Conservation (phyloP, 345 rosid genomes). For the Eucalyptus erythrocorys region DNA sequence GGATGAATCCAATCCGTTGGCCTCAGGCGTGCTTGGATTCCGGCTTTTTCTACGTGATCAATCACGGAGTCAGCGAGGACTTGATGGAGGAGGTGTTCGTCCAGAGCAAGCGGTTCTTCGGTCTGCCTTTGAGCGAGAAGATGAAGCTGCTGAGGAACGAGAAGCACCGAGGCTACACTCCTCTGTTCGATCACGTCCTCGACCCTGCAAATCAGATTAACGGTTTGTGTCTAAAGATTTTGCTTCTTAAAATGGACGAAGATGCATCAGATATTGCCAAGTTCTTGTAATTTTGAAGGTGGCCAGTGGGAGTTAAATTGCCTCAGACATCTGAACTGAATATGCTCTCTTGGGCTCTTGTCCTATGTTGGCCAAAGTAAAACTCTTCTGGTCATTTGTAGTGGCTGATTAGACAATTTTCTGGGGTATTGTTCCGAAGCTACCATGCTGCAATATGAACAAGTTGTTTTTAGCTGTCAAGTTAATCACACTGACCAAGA, state of each 20-base stretch:
- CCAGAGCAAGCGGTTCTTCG: slow-evolving; percentile 51
- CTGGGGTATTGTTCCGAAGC: neutral
- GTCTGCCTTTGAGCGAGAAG: slow-evolving; percentile 41
- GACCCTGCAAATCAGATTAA: slow-evolving; percentile 54
- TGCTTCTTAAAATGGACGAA: slow-evolving; percentile 60
- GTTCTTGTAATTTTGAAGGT: neutral
- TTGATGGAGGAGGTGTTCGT: slow-evolving; percentile 48
- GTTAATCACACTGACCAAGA: neutral
- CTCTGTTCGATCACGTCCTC: slow-evolving; percentile 45
- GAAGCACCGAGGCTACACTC: slow-evolving; percentile 66
- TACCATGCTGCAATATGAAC: neutral
- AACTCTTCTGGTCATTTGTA: neutral
- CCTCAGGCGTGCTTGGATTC: slow-evolving; percentile 63
- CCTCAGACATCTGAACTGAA: neutral
- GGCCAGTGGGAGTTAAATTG: neutral
- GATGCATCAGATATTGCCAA: neutral
- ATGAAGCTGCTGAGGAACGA: slow-evolving; percentile 61
- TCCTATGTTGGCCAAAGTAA: neutral
- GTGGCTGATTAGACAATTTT: neutral
- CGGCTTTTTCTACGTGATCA: slow-evolving; percentile 72
- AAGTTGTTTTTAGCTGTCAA: neutral
- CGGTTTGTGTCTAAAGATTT: slow-evolving; percentile 24
- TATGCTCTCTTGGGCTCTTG: neutral
- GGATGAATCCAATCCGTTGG: neutral
- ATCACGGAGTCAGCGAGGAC: slow-evolving; percentile 61